phyloP scores from a whole-genome alignment of 495 filamentous ascomycete genomes.

The Annulohypoxylon stygium region DNA sequence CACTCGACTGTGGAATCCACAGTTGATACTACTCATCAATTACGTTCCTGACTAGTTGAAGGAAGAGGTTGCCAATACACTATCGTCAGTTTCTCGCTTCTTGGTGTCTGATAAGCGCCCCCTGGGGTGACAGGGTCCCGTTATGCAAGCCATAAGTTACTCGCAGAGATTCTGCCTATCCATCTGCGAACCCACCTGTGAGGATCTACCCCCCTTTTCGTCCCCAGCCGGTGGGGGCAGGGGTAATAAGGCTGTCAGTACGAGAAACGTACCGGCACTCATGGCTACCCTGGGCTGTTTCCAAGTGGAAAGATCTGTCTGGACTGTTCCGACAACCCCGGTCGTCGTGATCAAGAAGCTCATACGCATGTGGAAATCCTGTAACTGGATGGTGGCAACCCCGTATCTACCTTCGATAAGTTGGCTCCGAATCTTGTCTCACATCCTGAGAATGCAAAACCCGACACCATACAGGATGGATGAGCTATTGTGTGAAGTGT shows the following conservation, averaged over 20 bases:
- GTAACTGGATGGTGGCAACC: constrained; percentile 28
- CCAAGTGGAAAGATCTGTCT: constrained; percentile 28
- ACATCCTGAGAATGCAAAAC: constrained; percentile 11
- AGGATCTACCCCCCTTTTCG: constrained; percentile 35
- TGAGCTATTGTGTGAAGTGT: background rate
- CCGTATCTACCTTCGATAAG: constrained; percentile 18
- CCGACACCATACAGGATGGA: background rate
- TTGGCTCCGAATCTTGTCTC: constrained; percentile 14
- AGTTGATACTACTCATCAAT: background rate
- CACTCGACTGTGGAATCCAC: background rate
- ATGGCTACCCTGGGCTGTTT: constrained; percentile 34
- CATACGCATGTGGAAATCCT: constrained; percentile 18
- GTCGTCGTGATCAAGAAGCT: constrained; percentile 17
- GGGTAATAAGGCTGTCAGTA: constrained; percentile 25
- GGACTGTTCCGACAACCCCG: constrained; percentile 24
- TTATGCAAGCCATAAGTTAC: constrained; percentile 33
- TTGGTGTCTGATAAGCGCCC: constrained; percentile 23
- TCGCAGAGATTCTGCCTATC: constrained; percentile 18
- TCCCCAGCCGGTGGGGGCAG: constrained; percentile 35
- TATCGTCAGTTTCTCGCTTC: constrained; percentile 13
- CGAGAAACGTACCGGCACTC: constrained; percentile 28
- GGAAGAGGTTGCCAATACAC: constrained; percentile 7
- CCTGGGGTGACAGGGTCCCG: constrained; percentile 17
- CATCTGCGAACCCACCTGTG: constrained; percentile 7
- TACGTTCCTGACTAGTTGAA: constrained; percentile 6